These are phyloP conservation scores for Pyrenochaeta sp. DNA, from an alignment of 2,329 filamentous ascomycete species.

Conservation along the genomic window DNA sequence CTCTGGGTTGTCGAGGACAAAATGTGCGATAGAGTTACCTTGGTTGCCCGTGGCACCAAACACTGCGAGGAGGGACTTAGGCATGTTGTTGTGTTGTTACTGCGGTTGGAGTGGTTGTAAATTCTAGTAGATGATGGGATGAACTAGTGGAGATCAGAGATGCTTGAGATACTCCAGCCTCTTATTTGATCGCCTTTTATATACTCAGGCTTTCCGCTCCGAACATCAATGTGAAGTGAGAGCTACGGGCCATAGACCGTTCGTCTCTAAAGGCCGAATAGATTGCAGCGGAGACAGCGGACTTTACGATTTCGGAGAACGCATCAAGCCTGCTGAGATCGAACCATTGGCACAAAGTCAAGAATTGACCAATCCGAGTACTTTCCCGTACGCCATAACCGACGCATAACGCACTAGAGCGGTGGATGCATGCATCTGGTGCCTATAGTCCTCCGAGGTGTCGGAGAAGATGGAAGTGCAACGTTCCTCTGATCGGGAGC, in stretches of 20 bases:
- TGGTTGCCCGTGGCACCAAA: conserved; percentile 56
- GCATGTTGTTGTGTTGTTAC: conserved; percentile 5
- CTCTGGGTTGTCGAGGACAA: conserved; percentile 54
- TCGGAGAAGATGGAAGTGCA: neutral
- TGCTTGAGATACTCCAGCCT: neutral
- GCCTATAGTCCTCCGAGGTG: neutral
- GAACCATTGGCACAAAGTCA: neutral
- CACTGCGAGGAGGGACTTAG: conserved; percentile 39
- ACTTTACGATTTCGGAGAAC: neutral
- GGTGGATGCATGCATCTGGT: neutral
- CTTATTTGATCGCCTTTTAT: neutral
- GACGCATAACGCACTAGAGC: neutral
- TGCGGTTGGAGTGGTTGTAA: neutral
- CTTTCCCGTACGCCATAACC: neutral
- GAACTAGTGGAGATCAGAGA: neutral
- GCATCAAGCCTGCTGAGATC: neutral
- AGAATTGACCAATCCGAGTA: neutral
- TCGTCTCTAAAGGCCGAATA: neutral
- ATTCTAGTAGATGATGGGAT: neutral
- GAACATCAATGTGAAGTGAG: neutral
- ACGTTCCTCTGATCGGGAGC: neutral
- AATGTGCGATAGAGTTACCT: conserved; percentile 63
- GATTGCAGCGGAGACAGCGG: neutral
- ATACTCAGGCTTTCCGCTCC: neutral
- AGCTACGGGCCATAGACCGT: neutral